These are phyloP conservation scores for Candida adriatica DNA, from an alignment of 805 yeast species.

Conservation along the genomic window DNA sequence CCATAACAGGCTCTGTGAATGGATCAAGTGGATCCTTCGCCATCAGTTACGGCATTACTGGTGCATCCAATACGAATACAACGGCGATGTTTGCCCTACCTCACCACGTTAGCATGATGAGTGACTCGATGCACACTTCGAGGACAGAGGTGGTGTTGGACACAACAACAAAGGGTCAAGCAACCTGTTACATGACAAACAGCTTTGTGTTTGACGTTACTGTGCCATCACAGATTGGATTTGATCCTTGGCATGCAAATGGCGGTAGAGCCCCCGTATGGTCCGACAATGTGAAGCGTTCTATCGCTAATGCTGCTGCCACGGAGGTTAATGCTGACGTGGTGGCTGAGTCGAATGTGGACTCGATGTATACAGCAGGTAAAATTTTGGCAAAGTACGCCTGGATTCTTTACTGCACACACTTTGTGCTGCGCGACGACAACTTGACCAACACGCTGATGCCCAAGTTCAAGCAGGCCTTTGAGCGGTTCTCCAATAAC, in stretches of 20 bases:
- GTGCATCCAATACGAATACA: conserved; percentile 37
- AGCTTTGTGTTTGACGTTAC: conserved; percentile 34
- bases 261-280: conserved; percentile 22
- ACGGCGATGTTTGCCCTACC: conserved; percentile 58
- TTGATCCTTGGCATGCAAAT: conserved; percentile 34
- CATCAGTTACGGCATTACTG: conserved; percentile 37
- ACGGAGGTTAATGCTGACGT: conserved; percentile 33
- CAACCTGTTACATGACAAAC: conserved; percentile 39
- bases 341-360: conserved; percentile 44
- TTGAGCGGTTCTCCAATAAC: conserved; percentile 63
- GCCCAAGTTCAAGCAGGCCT: conserved; percentile 56
- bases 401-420: conserved; percentile 67
- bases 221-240: conserved; percentile 38
- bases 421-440: conserved; percentile 54
- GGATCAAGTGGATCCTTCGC: conserved; percentile 34
- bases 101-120: conserved; percentile 48
- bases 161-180: conserved; percentile 44
- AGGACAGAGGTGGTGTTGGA: conserved; percentile 33
- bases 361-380: conserved; percentile 89
- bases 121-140: conserved; percentile 21
- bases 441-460: conserved; percentile 45
- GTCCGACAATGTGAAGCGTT: conserved; percentile 22
- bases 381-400: conserved; percentile 88
- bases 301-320: conserved; percentile 29
- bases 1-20: conserved; percentile 35